Percentiles rank a stretch among this genome's conserved stretches.
Evolutionary conservation across 441 rosid genomes (phyloP).

Genomic region (Omphalea diandra): DNA sequence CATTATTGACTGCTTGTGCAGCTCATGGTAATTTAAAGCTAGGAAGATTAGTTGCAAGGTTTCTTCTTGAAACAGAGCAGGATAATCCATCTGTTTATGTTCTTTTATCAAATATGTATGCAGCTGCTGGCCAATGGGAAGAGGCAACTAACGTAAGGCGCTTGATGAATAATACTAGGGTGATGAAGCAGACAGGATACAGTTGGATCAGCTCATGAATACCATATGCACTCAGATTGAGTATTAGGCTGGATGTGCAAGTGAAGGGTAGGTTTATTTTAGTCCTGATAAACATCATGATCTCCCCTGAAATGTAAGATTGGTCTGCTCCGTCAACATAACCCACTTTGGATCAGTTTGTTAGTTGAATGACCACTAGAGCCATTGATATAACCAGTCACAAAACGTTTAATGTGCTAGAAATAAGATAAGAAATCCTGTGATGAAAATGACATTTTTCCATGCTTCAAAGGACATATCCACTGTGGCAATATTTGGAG

Average conservation of each 20-base stretch:
- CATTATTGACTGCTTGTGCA: constrained; percentile 72
- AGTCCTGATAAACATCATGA: background rate
- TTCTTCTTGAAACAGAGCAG: constrained; percentile 49
- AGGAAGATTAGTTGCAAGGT: constrained; percentile 56
- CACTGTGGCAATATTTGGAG: background rate
- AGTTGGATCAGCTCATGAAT: constrained; percentile 57
- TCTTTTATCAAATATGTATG: constrained; percentile 55
- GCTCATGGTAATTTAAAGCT: constrained; percentile 58
- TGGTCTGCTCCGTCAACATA: background rate
- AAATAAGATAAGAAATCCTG: background rate
- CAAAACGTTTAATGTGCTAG: background rate
- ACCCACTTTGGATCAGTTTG: background rate
- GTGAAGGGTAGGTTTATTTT: background rate
- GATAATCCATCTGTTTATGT: constrained; percentile 55
- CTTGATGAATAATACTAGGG: constrained; percentile 38
- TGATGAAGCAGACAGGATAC: constrained; percentile 51
- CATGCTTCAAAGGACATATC: background rate
- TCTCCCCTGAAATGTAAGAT: background rate
- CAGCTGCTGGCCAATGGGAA: constrained; percentile 70
- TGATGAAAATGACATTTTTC: too few species aligned
- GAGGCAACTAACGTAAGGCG: constrained; percentile 49
- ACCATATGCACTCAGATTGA: background rate
- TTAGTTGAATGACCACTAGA: background rate
- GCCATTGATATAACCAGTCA: background rate
- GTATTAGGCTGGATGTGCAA: background rate